phyloP scores from a whole-genome alignment of 1,284 basidiomycete genomes.

The Caloboletus firmus region DNA sequence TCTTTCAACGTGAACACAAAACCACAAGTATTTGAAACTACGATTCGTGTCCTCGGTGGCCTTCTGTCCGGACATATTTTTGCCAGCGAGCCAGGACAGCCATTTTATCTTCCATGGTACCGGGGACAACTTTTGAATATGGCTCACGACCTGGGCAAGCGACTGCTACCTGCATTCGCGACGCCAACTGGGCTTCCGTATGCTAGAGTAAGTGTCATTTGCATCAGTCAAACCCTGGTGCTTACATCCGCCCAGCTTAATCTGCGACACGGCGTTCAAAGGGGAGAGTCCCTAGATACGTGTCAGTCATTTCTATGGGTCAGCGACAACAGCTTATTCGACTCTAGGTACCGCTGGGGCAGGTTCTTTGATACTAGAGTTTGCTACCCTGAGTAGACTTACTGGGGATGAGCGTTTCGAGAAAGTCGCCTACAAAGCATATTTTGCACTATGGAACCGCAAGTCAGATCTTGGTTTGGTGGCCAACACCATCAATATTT shows the following conservation, averaged over 20 bases:
- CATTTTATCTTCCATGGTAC: slow-evolving; percentile 78
- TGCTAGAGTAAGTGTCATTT: slow-evolving; percentile 62
- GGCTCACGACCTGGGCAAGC: slow-evolving; percentile 81
- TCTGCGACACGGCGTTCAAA: slow-evolving; percentile 66
- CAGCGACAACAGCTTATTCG: slow-evolving; percentile 12
- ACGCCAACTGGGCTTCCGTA: slow-evolving; percentile 89
- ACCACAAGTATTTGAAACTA: slow-evolving; percentile 91
- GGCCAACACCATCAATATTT: slow-evolving; percentile 84
- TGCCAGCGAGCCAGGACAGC: slow-evolving; percentile 61
- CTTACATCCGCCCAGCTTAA: slow-evolving; percentile 54
- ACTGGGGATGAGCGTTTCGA: slow-evolving; percentile 88
- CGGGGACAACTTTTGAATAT: slow-evolving; percentile 71
- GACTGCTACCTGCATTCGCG: slow-evolving; percentile 84
- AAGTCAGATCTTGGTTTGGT: slow-evolving; percentile 79
- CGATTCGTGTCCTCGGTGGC: slow-evolving; percentile 86
- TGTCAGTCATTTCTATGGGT: slow-evolving; percentile 53
- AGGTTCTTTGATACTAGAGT: slow-evolving; percentile 88
- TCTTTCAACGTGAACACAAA: slow-evolving; percentile 87
- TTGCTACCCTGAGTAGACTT: slow-evolving; percentile 85
- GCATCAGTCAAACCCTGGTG: not conserved
- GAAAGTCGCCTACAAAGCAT: slow-evolving; percentile 79
- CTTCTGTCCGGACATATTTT: slow-evolving; percentile 85
- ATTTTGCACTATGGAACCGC: slow-evolving; percentile 90
- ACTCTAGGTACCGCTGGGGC: slow-evolving; percentile 82
- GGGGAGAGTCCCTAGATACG: slow-evolving; percentile 72